A percentile compares a stretch with the other conserved stretches of the same genome.
phyloP scores from a whole-genome alignment of 176 grass and related monocot species.

The Sorghum bicolor region Sorghum_bicolor_NCBIv3 NC_012871.2:69661001-69661500 shows the following conservation, averaged over 20 bases:
- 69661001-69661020: conserved; percentile 44
- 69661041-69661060: conserved; percentile 35
- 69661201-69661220: neutral
- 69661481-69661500: conserved; percentile 43
- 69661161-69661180: no score
- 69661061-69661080: conserved; percentile 45
- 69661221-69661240: conserved; percentile 16
- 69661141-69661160: no score
- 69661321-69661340: conserved; percentile 71
- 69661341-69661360: conserved; percentile 48
- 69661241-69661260: conserved; percentile 61
- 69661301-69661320: conserved; percentile 59
- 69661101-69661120: conserved; percentile 29
- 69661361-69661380: conserved; percentile 62
- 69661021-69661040: conserved; percentile 32
- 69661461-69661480: conserved; percentile 33
- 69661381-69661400: conserved; percentile 75
- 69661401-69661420: conserved; percentile 50
- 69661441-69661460: conserved; percentile 23
- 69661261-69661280: conserved; percentile 42
- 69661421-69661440: conserved; percentile 40
- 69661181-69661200: no score
- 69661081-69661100: conserved; percentile 54
- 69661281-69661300: conserved; percentile 63
- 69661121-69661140: no score